These are phyloP conservation scores for Globisporangium rhizosaccharum DNA, from an alignment of 352 stramenopile genomes.

Conservation along the genomic window DNA sequence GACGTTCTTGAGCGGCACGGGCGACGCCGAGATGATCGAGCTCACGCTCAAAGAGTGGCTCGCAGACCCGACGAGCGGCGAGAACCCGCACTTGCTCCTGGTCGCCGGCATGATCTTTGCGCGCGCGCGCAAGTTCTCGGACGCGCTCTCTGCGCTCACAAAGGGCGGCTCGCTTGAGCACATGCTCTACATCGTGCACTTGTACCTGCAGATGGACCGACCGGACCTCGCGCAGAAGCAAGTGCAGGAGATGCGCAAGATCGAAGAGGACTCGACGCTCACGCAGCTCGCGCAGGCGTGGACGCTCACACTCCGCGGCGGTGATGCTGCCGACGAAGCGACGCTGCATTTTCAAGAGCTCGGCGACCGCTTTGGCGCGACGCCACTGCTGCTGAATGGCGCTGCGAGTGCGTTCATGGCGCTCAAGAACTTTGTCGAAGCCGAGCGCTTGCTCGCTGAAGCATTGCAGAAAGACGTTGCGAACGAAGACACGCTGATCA, in stretches of 20 bases:
- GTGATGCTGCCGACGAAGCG: slow-evolving; percentile 84
- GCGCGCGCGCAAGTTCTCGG: slow-evolving; percentile 88
- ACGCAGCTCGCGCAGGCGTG: slow-evolving; percentile 93
- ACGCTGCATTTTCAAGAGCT: slow-evolving; percentile 92
- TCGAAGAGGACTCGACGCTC: slow-evolving; percentile 95
- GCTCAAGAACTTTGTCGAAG: slow-evolving; percentile 86
- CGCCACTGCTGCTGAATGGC: slow-evolving; percentile 89
- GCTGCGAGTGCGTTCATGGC: slow-evolving; percentile 90
- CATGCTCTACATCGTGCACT: slow-evolving; percentile 76
- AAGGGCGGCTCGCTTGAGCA: slow-evolving; percentile 92
- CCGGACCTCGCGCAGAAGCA: slow-evolving; percentile 89
- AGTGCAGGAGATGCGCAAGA: slow-evolving; percentile 85
- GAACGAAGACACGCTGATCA: slow-evolving; percentile 92
- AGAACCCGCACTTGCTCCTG: slow-evolving; percentile 91
- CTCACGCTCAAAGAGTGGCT: slow-evolving; percentile 91
- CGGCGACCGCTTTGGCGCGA: slow-evolving; percentile 92
- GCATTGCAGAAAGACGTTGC: slow-evolving; percentile 77
- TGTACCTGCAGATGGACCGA: slow-evolving; percentile 93
- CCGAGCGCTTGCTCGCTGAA: slow-evolving; percentile 86
- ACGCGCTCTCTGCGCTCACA: slow-evolving; percentile 91
- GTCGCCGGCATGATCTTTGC: slow-evolving; percentile 93
- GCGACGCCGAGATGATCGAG: slow-evolving; percentile 84
- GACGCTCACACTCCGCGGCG: slow-evolving; percentile 78
- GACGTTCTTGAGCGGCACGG: slow-evolving; percentile 66
- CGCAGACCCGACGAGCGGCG: slow-evolving; percentile 58